Evolutionary conservation across 345 rosid species (phyloP).

Genomic region (Barbarea vulgaris): DNA sequence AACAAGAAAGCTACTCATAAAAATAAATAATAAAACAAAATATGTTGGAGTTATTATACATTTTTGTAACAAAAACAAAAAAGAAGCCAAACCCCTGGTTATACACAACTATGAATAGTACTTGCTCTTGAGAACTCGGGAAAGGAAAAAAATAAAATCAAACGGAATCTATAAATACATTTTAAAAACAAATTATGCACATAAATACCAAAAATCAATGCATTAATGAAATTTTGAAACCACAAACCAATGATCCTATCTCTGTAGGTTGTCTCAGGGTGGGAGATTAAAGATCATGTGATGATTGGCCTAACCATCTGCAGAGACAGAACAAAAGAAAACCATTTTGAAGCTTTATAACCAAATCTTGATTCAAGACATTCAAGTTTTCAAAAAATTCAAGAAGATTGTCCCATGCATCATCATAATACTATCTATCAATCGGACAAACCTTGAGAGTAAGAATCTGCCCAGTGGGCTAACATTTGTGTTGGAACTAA

Average conservation of each 20-base stretch:
- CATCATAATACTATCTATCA: neutral
- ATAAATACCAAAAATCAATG: constrained; percentile 50
- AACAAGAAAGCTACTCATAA: neutral
- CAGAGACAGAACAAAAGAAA: constrained; percentile 16
- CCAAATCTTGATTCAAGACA: neutral
- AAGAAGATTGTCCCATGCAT: neutral
- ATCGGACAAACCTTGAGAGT: constrained; percentile 74
- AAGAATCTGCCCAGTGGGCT: constrained; percentile 93
- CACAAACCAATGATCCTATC: constrained; percentile 18
- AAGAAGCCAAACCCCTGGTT: neutral
- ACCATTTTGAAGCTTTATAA: neutral
- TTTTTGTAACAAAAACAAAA: neutral
- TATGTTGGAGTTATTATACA: neutral
- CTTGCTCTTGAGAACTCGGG: neutral
- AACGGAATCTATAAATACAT: constrained; percentile 42
- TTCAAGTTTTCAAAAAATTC: neutral
- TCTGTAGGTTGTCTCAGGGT: constrained; percentile 42
- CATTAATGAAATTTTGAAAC: constrained; percentile 30
- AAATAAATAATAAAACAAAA: neutral
- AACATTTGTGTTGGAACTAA: constrained; percentile 61
- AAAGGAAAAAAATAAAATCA: constrained; percentile 17
- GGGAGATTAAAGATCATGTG: constrained; percentile 58
- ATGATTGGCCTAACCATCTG: constrained; percentile 91
- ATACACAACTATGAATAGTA: constrained; percentile 27
- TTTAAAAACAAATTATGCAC: constrained; percentile 49